A percentile compares a stretch with the other conserved stretches of the same genome.
Conservation (phyloP, 768 basidiomycete genomes). For the Pleurotus eryngii region DNA sequence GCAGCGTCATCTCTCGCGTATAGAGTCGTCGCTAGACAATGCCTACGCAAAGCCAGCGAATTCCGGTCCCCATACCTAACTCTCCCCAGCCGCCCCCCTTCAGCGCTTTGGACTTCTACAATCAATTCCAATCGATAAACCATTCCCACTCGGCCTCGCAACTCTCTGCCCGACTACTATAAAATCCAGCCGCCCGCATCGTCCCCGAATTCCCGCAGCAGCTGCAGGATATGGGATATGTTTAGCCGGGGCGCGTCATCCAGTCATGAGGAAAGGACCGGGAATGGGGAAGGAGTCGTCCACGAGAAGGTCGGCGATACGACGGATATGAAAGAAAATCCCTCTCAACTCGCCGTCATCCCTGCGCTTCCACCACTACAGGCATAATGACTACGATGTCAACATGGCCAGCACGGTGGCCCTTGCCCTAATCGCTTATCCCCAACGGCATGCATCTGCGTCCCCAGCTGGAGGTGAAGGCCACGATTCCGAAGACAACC, state of each 20-base stretch:
- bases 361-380: slow-evolving; percentile 9
- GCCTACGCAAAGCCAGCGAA: too few species aligned
- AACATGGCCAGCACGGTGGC: neutral
- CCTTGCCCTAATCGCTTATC: neutral
- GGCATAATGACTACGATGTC: slow-evolving; percentile 7
- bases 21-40: too few species aligned
- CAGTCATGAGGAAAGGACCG: neutral
- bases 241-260: neutral
- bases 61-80: neutral
- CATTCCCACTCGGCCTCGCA: neutral
- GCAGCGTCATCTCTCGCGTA: too few species aligned
- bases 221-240: neutral
- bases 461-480: neutral
- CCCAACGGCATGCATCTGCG: neutral
- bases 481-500: neutral
- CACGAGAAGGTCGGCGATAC: neutral
- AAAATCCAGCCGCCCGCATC: slow-evolving; percentile 5
- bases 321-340: neutral
- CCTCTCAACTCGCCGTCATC: slow-evolving; percentile 2
- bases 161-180: neutral
- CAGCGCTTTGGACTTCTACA: slow-evolving; percentile 1
- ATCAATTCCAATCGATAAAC: neutral
- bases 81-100: neutral
- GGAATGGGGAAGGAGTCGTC: too few species aligned
- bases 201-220: neutral